Conservation (phyloP, 75 land plant species). For the Selaginella tamariscina region DNA sequence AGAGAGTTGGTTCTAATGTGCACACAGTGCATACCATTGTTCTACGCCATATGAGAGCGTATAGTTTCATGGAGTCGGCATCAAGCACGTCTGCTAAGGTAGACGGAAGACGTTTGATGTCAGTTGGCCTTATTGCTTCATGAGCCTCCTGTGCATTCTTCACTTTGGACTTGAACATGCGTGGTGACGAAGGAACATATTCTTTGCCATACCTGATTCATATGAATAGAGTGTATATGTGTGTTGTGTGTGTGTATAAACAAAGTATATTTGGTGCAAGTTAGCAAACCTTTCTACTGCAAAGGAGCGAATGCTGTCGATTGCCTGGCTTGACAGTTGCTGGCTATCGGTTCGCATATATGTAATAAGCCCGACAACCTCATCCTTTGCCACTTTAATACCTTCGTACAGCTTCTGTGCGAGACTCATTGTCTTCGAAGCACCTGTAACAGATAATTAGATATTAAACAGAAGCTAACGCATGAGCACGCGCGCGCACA, state of each 20-base stretch:
- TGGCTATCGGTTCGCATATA: slow-evolving; percentile 96
- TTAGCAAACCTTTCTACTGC: slow-evolving; percentile 57
- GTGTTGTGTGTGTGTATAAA: too few species aligned
- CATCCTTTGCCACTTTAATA: slow-evolving; percentile 49
- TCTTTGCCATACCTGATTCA: slow-evolving; percentile 59
- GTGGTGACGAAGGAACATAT: slow-evolving; percentile 34
- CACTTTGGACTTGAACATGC: slow-evolving; percentile 51
- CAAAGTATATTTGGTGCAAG: too few species aligned
- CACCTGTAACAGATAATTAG: too few species aligned
- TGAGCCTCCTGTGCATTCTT: slow-evolving; percentile 99
- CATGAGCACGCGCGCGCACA: too few species aligned
- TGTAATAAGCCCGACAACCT: slow-evolving; percentile 74
- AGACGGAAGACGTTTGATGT: slow-evolving; percentile 67
- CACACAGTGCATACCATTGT: too few species aligned
- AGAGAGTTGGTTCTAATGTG: too few species aligned
- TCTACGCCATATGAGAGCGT: slow-evolving; percentile 80
- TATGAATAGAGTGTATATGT: too few species aligned
- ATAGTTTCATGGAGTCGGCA: slow-evolving; percentile 70
- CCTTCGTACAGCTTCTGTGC: slow-evolving; percentile 98
- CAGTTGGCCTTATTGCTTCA: slow-evolving; percentile 96
- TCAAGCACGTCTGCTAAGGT: slow-evolving; percentile 49
- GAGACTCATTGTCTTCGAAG: slow-evolving; percentile 13
- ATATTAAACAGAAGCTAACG: too few species aligned
- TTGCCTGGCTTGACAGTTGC: slow-evolving; percentile 64
- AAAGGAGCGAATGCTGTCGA: slow-evolving; percentile 42